Conservation (phyloP, 805 yeast genomes). For the Sungouiozyma intestinalis region DNA sequence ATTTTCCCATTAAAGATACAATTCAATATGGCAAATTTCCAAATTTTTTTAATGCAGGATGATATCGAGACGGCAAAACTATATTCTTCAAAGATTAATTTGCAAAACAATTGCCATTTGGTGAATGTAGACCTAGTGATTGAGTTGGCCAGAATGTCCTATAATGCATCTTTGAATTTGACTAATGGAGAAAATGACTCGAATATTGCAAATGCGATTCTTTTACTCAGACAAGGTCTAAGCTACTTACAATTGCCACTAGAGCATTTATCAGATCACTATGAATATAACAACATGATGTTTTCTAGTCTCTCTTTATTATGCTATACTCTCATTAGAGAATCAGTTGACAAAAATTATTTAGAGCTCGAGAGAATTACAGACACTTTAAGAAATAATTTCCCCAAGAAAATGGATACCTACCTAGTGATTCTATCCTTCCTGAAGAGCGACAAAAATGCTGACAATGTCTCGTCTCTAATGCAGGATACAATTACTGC, state of each 20-base stretch:
- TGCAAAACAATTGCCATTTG: slow-evolving; percentile 6
- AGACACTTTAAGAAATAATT: slow-evolving; percentile 18
- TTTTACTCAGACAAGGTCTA: neutral
- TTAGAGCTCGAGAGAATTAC: slow-evolving; percentile 13
- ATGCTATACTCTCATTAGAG: slow-evolving; percentile 21
- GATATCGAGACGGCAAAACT: slow-evolving; percentile 30
- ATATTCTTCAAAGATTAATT: slow-evolving; percentile 25
- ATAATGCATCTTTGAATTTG: slow-evolving; percentile 14
- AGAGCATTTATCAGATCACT: slow-evolving; percentile 7
- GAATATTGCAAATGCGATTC: neutral
- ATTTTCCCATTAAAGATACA: slow-evolving; percentile 17
- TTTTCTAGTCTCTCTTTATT: slow-evolving; percentile 20
- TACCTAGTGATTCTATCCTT: slow-evolving; percentile 10
- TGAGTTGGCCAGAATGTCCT: slow-evolving; percentile 28
- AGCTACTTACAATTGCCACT: slow-evolving; percentile 9
- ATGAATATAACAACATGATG: slow-evolving; percentile 14
- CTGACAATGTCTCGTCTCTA: slow-evolving; percentile 4
- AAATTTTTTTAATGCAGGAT: slow-evolving; percentile 20
- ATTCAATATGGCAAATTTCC: slow-evolving; percentile 26
- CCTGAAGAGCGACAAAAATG: slow-evolving; percentile 1
- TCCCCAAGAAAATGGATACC: slow-evolving; percentile 24
- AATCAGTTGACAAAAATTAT: neutral
- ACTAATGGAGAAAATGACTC: neutral
- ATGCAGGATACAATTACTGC: slow-evolving; percentile 29
- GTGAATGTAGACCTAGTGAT: slow-evolving; percentile 13